These are phyloP conservation scores for Caryopteris hybrid DNA, from an alignment of 305 asterid species.

Conservation along the genomic window DNA sequence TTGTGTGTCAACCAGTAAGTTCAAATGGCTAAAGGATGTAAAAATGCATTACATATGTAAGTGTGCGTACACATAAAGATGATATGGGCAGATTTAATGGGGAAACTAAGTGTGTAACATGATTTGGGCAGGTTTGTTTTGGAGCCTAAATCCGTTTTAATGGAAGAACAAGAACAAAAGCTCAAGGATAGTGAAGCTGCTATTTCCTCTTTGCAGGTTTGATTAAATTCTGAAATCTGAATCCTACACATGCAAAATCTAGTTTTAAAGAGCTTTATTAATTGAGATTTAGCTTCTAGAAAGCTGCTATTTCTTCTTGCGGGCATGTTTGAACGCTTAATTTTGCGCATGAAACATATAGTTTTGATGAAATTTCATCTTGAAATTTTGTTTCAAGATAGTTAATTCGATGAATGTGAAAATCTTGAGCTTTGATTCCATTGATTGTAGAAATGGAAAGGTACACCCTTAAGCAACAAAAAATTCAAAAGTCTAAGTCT, in stretches of 20 bases:
- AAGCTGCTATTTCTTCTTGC: constrained; percentile 40
- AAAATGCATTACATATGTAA: neutral
- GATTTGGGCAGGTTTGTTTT: constrained; percentile 60
- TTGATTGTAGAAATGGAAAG: neutral
- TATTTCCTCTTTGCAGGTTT: constrained; percentile 74
- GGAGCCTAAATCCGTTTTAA: constrained; percentile 77
- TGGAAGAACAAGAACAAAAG: constrained; percentile 82
- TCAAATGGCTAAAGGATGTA: neutral
- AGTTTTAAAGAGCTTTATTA: neutral
- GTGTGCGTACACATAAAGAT: constrained; percentile 13
- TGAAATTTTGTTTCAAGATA: no score
- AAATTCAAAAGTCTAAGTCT: neutral
- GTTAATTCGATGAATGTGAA: no score
- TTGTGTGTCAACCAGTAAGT: neutral
- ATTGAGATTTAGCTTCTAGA: neutral
- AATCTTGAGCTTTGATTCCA: no score
- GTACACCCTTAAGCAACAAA: neutral
- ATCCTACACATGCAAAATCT: neutral
- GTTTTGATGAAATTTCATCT: no score
- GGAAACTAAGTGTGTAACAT: constrained; percentile 21
- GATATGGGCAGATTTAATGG: constrained; percentile 23
- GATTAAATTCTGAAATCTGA: constrained; percentile 1
- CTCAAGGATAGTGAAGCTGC: constrained; percentile 80
- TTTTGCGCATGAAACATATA: neutral
- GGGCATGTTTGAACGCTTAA: constrained; percentile 26